These are phyloP conservation scores for Verticillium klebahnii DNA, from an alignment of 2,329 filamentous ascomycete species.

Conservation along the genomic window DNA sequence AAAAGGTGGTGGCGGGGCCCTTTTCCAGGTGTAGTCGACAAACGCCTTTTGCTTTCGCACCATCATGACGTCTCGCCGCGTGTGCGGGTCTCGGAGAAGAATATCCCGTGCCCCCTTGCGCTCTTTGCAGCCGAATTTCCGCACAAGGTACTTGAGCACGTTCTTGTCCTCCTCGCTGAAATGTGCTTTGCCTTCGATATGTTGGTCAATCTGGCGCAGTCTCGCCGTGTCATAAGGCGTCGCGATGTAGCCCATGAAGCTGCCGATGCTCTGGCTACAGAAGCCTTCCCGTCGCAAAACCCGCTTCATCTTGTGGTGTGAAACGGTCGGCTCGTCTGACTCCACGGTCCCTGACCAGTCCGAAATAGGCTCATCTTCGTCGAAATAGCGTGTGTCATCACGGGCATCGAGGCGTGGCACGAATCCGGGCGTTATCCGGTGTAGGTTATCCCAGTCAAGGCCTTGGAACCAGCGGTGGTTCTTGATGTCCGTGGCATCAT, in stretches of 20 bases:
- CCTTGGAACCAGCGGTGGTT: conserved; percentile 79
- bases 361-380: conserved; percentile 70
- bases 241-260: conserved; percentile 33
- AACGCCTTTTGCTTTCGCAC: conserved; percentile 81
- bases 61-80: conserved; percentile 66
- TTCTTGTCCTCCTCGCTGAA: conserved; percentile 32
- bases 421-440: conserved; percentile 70
- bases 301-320: conserved; percentile 19
- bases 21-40: conserved; percentile 81
- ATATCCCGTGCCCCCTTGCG: conserved; percentile 80
- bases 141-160: conserved; percentile 45
- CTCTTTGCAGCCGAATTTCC: conserved; percentile 55
- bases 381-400: conserved; percentile 86
- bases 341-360: conserved; percentile 49
- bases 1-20: conserved; percentile 27
- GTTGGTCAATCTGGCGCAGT: conserved; percentile 43
- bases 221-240: conserved; percentile 43
- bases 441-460: conserved; percentile 72
- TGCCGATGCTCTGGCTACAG: conserved; percentile 34
- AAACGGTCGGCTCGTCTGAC: background rate
- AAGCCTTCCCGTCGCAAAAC: conserved; percentile 29
- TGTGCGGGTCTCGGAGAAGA: conserved; percentile 67
- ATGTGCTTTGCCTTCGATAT: conserved; percentile 35
- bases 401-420: conserved; percentile 64
- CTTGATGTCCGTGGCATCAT: conserved; percentile 89